phyloP scores from a whole-genome alignment of 345 rosid genomes.

The Raphanus raphanistrum region DNA sequence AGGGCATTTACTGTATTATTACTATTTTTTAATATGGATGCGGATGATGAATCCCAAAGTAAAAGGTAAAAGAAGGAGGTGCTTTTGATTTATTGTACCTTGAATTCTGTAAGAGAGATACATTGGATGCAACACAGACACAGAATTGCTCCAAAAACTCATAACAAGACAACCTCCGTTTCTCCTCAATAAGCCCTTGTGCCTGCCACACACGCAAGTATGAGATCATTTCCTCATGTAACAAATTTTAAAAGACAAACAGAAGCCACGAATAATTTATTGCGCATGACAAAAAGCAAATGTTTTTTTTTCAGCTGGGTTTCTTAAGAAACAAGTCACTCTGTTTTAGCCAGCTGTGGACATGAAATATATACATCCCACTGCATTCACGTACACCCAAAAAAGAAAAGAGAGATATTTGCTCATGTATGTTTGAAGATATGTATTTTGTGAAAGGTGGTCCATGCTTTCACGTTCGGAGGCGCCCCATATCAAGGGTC shows the following conservation, averaged over 20 bases:
- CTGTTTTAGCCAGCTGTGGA: constrained; percentile 28
- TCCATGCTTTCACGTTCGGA: background rate
- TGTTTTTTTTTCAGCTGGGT: background rate
- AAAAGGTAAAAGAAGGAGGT: background rate
- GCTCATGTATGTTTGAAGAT: background rate
- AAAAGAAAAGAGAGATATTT: too few species aligned
- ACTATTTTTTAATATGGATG: background rate
- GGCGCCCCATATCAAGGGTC: too few species aligned
- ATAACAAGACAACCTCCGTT: constrained; percentile 55
- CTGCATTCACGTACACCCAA: too few species aligned
- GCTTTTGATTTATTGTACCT: constrained; percentile 40
- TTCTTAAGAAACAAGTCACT: constrained; percentile 21
- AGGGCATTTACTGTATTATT: constrained; percentile 37
- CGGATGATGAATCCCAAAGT: background rate
- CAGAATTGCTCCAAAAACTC: constrained; percentile 57
- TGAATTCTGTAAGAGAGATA: constrained; percentile 59
- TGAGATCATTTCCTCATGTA: too few species aligned
- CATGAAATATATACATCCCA: background rate
- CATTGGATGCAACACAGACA: constrained; percentile 47
- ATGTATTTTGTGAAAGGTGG: background rate
- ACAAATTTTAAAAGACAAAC: background rate
- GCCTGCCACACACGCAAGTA: constrained; percentile 48
- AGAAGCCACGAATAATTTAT: background rate
- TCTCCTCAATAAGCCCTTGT: constrained; percentile 72
- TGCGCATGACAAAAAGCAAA: too few species aligned